phyloP scores from a whole-genome alignment of 1,139 yeast genomes.

The Debaryomyces nepalensis region DNA sequence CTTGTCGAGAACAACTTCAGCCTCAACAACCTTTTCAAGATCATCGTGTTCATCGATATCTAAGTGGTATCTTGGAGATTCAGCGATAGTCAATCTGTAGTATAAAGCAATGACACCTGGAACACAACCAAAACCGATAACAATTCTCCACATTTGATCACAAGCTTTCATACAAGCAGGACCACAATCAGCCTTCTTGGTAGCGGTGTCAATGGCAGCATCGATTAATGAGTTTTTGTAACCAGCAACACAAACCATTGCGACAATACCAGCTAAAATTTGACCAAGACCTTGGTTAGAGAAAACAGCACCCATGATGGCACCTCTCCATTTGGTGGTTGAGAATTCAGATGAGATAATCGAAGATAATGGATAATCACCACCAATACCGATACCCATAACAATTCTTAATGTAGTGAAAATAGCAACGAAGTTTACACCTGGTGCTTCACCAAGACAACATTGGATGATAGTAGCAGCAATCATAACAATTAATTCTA shows the following conservation, averaged over 20 bases:
- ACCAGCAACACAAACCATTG: constrained; percentile 71
- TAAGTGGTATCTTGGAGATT: constrained; percentile 86
- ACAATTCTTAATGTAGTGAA: constrained; percentile 76
- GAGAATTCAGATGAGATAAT: constrained; percentile 88
- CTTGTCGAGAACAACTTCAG: constrained; percentile 55
- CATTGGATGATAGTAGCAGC: constrained; percentile 80
- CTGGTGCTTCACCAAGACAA: constrained; percentile 69
- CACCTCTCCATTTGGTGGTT: constrained; percentile 95
- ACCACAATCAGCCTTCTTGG: constrained; percentile 52
- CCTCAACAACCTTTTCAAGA: constrained; percentile 60
- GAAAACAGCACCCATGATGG: constrained; percentile 91
- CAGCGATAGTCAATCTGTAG: constrained; percentile 91
- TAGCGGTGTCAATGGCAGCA: constrained; percentile 45
- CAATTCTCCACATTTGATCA: constrained; percentile 93
- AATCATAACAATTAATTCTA: constrained; percentile 83
- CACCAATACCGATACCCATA: constrained; percentile 98
- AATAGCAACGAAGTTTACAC: constrained; percentile 71
- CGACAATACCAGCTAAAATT: constrained; percentile 81
- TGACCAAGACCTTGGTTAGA: constrained; percentile 96
- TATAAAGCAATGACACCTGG: constrained; percentile 84
- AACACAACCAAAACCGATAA: constrained; percentile 86
- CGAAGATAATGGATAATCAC: constrained; percentile 97
- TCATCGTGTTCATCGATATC: constrained; percentile 69
- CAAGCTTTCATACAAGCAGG: constrained; percentile 70
- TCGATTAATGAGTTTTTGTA: constrained; percentile 61